phyloP scores from a whole-genome alignment of 352 stramenopile genomes.

The Halophytophthora batemanensis region DNA sequence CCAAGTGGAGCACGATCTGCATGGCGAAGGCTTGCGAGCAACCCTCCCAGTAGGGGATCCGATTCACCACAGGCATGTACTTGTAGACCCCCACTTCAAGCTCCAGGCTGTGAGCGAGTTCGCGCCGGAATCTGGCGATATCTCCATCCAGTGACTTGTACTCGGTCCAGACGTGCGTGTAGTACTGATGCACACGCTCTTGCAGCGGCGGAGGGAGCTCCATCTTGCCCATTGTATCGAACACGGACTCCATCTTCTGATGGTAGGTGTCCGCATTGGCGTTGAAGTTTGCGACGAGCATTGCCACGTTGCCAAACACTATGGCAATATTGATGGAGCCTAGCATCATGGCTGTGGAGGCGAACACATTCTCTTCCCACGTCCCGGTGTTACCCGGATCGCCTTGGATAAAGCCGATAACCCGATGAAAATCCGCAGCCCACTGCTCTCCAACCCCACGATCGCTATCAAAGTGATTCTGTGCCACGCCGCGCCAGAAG shows the following conservation, averaged over 20 bases:
- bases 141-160: constrained; percentile 63
- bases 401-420: constrained; percentile 38
- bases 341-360: constrained; percentile 34
- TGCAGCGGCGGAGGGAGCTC: constrained; percentile 39
- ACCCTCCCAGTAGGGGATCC: constrained; percentile 40
- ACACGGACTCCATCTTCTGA: constrained; percentile 53
- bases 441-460: constrained; percentile 17
- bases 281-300: constrained; percentile 60
- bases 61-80: constrained; percentile 53
- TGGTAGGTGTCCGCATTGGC: constrained; percentile 48
- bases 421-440: constrained; percentile 32
- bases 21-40: constrained; percentile 57
- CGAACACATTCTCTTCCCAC: constrained; percentile 33
- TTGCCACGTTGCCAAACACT: constrained; percentile 55
- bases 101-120: constrained; percentile 56
- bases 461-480: constrained; percentile 2
- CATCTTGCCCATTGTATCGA: constrained; percentile 52
- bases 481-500: constrained; percentile 32
- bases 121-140: constrained; percentile 44
- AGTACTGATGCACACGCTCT: constrained; percentile 71
- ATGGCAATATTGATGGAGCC: constrained; percentile 49
- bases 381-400: constrained; percentile 30
- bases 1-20: constrained; percentile 41
- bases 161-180: constrained; percentile 62
- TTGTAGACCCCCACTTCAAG: constrained; percentile 73